Base-by-base conservation (phyloP, 1,284 basidiomycete species). In the Binderoboletus segoi region DNA sequence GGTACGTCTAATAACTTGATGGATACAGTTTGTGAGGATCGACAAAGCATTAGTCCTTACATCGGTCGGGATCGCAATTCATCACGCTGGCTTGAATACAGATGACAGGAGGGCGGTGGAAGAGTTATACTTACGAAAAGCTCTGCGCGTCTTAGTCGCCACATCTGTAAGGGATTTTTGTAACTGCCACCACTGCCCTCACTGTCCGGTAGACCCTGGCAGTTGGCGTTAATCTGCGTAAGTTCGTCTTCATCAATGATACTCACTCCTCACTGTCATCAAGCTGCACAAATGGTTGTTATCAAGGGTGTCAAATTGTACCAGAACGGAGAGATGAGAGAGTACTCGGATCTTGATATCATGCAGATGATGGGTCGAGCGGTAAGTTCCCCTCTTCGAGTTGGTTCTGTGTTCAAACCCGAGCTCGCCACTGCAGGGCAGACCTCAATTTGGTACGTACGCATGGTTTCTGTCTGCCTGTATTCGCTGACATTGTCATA, bases 361-460 rank as follows among this genome's bases (percentile, higher is more conserved):
- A 84, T 92, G 80, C 89, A 94, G 72, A 93, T 93, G 90, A 81
- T 93, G 52, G 91, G 90, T 33, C 82, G 91, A 45, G 91, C 91
- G 42, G 91, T 91, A 67, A 69, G 86, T 73, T 35, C 61, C 3
- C 41, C 23, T 30, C 20, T 49, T 21, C n/a, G n/a, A n/a, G n/a
- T 50, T 13, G 13, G 40, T 43, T 28, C 16, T 24, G n/a, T 33
- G 24, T 23, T 30, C n/a, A 45, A 18, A 42, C 43, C 49, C n/a
- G 20, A 55, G 3, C 42, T 35, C n/a, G 18, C 52, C 41, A 1
- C 51, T 43, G 45, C 75, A 97, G 79, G 96, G 96, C 8, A 82
- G 96, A 21, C 96, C 96, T 16, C 95, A 98, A 72, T 98, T 93
- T 67, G 95, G 93, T 85, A 67, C 54, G 57, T 23, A 38, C 54